Evolutionary conservation across 2,329 filamentous ascomycete species (phyloP), one percentile per base, ranked within the genome.

Genomic region (Elsinoe arachidis): DNA sequence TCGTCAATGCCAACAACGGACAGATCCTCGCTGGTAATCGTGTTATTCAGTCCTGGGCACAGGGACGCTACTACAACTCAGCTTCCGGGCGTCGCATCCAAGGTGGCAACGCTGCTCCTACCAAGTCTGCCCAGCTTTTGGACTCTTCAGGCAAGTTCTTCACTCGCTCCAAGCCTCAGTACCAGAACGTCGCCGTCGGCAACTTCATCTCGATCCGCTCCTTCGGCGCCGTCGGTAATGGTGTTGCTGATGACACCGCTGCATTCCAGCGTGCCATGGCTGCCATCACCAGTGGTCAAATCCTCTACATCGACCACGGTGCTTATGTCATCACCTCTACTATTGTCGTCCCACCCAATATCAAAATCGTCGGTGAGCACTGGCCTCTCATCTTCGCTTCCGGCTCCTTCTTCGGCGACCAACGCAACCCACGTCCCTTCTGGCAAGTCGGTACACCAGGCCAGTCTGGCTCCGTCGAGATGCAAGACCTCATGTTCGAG

Each of bases 301-400:
- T 86, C 49, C 76, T 85, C 15, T 84, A 82, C 71, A 83, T 83
- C 64, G 82, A 85, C 63, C 81, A 85, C 63, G 83, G 82, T 58
- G 78, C 80, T 21, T 86, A 86, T 67, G 66, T 83, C 34, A 75
- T 86, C 67, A 80, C 76, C 21, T 74, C 79, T 60, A 85, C 83
- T 4, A 72, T 86, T 67, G 77, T 75, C 56, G 74, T 85, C 1
- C 82, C 82, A 6, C 68, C 70, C 37, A 72, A 70, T 59, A 84
- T 92, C 75, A 87, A 85, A 74, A 91, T 97, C 68, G 88, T 88
- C 6, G 92, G 92, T 65, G 90, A 96, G 73, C 84, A 95, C 68
- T 96, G 89, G 88, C 86, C 92, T 2, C 75, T 95, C 61, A 86
- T 97, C 70, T 86, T 96, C 79, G 91, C 89, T 23, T 82, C 84